Conservation (phyloP, 2,329 filamentous ascomycete species). For the Capronia americana region DNA sequence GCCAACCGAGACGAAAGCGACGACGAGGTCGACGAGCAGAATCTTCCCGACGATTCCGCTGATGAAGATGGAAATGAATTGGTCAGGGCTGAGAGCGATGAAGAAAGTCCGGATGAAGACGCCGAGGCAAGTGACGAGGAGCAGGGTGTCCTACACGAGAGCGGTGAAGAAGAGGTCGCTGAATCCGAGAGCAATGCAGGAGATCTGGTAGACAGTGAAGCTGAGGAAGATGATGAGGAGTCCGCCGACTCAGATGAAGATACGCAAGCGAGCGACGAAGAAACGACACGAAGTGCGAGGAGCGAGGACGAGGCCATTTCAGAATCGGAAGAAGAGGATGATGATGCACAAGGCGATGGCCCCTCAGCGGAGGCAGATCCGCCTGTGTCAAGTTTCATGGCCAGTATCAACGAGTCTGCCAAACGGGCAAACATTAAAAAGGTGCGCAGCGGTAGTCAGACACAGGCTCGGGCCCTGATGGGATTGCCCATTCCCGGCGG, state of each 20-base stretch:
- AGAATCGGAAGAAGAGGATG: not conserved
- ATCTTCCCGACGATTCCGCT: not conserved
- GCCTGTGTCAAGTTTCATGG: slow-evolving; percentile 22
- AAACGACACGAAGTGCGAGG: not conserved
- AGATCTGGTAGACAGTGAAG: not conserved
- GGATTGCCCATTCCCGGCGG: not conserved
- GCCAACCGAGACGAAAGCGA: slow-evolving; percentile 28
- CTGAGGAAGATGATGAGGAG: slow-evolving; percentile 1
- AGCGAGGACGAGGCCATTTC: not conserved
- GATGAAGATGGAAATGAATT: slow-evolving; percentile 15
- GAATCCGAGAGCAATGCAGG: slow-evolving; percentile 1
- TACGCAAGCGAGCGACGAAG: not conserved
- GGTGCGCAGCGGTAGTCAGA: slow-evolving; percentile 11
- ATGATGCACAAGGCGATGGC: not conserved
- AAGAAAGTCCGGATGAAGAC: slow-evolving; percentile 10
- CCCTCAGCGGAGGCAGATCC: not conserved
- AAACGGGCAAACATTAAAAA: slow-evolving; percentile 17
- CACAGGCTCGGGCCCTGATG: not conserved
- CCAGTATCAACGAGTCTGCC: slow-evolving; percentile 30
- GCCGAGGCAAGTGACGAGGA: slow-evolving; percentile 7
- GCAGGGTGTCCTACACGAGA: not conserved
- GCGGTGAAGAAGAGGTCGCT: slow-evolving; percentile 5
- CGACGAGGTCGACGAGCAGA: slow-evolving; percentile 11
- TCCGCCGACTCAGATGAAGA: not conserved
- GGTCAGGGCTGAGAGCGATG: slow-evolving; percentile 7